Conservation (phyloP, 2,329 filamentous ascomycete species). For the Cercospora zeae-maydis region DNA sequence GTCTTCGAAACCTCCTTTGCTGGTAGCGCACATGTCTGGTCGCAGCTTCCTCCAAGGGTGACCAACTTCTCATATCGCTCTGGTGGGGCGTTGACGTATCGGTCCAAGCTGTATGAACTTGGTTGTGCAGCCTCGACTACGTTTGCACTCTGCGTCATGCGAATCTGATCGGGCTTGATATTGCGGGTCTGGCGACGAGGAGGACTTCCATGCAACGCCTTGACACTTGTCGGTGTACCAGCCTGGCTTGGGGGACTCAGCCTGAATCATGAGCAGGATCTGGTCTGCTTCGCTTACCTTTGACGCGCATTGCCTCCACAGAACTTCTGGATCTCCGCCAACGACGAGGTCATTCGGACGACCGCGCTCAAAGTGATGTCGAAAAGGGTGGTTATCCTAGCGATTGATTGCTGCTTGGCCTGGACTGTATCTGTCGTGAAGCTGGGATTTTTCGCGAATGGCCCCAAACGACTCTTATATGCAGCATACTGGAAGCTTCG, state of each 20-base stretch:
- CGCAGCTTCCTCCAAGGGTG: not conserved
- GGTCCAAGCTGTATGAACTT: conserved; percentile 6
- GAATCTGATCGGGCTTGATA: not conserved
- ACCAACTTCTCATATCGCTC: conserved; percentile 6
- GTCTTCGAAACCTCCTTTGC: not conserved
- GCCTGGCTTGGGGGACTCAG: not conserved
- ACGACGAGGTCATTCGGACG: conserved; percentile 11
- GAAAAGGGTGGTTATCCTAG: not conserved
- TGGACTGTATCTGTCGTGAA: not conserved
- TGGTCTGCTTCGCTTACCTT: not conserved
- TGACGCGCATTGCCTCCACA: not conserved
- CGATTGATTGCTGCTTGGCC: not conserved
- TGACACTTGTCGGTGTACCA: not conserved
- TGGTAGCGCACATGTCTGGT: not conserved
- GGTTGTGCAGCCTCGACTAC: not conserved
- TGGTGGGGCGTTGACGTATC: conserved; percentile 4
- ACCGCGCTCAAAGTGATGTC: not conserved
- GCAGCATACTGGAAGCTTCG: not conserved
- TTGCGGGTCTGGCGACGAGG: not conserved
- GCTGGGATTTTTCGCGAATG: not conserved
- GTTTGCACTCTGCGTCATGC: not conserved
- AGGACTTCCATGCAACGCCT: not conserved
- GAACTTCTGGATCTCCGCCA: conserved; percentile 7
- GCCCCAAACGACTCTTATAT: not conserved
- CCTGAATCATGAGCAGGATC: not conserved